Evolutionary conservation across 768 basidiomycete genomes (phyloP).

Genomic region (Cyclocybe aegerita): DNA sequence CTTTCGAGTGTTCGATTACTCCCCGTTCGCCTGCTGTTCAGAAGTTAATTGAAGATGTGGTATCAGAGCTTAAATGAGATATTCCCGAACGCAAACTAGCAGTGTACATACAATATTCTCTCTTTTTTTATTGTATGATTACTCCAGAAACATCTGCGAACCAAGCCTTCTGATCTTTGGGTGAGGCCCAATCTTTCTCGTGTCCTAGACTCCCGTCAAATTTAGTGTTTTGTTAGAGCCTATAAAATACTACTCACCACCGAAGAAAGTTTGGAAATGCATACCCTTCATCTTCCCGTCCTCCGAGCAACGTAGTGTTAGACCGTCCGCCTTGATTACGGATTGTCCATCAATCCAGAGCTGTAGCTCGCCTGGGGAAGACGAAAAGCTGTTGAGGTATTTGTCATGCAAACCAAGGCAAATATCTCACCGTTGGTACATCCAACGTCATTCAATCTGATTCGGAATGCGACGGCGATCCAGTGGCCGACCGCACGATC

Average conservation of each 20-base stretch:
- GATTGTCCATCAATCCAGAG: constrained; percentile 61
- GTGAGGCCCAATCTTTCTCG: constrained; percentile 55
- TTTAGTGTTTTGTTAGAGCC: background rate
- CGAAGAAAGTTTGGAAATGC: constrained; percentile 80
- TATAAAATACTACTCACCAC: constrained; percentile 39
- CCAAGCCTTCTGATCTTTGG: constrained; percentile 57
- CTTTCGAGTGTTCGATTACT: too few species aligned
- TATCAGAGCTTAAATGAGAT: too few species aligned
- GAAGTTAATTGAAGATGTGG: too few species aligned
- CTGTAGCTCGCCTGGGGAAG: constrained; percentile 56
- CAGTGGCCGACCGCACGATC: constrained; percentile 52
- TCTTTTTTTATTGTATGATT: constrained; percentile 23
- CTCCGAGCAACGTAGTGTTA: constrained; percentile 45
- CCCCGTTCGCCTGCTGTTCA: too few species aligned
- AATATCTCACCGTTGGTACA: constrained; percentile 49
- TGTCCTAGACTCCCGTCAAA: constrained; percentile 36
- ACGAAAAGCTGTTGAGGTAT: too few species aligned
- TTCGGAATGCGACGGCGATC: constrained; percentile 62
- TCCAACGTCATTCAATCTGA: constrained; percentile 67
- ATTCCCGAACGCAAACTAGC: too few species aligned
- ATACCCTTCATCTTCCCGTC: constrained; percentile 60
- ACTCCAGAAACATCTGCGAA: constrained; percentile 57
- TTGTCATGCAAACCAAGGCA: too few species aligned
- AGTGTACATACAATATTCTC: too few species aligned
- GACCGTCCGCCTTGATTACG: constrained; percentile 48